These are phyloP conservation scores for Clavispora santaluciae DNA, from an alignment of 805 yeast genomes.

Conservation along the genomic window DNA sequence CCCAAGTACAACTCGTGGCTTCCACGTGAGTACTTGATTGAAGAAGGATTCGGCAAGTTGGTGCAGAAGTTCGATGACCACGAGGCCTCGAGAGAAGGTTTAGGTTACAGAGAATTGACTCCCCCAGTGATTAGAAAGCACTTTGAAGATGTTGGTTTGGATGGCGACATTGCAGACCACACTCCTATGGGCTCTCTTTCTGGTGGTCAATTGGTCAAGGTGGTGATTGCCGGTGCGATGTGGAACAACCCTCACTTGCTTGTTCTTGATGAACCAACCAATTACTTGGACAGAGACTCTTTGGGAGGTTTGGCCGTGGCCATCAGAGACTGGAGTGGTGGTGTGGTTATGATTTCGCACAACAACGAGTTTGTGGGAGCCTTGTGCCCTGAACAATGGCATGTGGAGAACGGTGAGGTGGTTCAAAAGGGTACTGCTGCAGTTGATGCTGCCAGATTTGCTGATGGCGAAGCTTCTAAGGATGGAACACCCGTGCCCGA, in stretches of 20 bases:
- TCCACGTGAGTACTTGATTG: conserved; percentile 72
- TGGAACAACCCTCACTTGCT: conserved; percentile 98
- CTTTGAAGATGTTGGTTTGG: conserved; percentile 95
- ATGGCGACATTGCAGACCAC: conserved; percentile 97
- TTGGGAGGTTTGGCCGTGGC: conserved; percentile 97
- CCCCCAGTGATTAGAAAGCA: conserved; percentile 94
- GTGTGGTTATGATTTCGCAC: conserved; percentile 98
- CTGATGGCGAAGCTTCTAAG: conserved; percentile 60
- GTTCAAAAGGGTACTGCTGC: conserved; percentile 76
- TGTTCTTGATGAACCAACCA: conserved; percentile 97
- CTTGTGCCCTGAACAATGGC: conserved; percentile 97
- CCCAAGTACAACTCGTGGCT: conserved; percentile 95
- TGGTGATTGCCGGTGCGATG: conserved; percentile 99
- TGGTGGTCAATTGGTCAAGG: conserved; percentile 97
- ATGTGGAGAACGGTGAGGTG: conserved; percentile 87
- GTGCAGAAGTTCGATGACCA: conserved; percentile 44
- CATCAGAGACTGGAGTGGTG: conserved; percentile 96
- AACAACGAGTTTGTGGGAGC: conserved; percentile 97
- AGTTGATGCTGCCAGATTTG: conserved; percentile 76
- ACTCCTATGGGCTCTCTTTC: conserved; percentile 95
- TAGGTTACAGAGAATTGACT: conserved; percentile 53
- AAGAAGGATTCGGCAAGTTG: conserved; percentile 43
- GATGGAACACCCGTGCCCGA: conserved; percentile 36
- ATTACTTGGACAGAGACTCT: conserved; percentile 96
- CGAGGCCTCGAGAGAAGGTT: conserved; percentile 46